A percentile compares a stretch with the other conserved stretches of the same genome.
These are phyloP conservation scores for Tinospora cordifolia DNA, from an alignment of 164 flowering plant genomes.

Conservation along the genomic window DNA sequence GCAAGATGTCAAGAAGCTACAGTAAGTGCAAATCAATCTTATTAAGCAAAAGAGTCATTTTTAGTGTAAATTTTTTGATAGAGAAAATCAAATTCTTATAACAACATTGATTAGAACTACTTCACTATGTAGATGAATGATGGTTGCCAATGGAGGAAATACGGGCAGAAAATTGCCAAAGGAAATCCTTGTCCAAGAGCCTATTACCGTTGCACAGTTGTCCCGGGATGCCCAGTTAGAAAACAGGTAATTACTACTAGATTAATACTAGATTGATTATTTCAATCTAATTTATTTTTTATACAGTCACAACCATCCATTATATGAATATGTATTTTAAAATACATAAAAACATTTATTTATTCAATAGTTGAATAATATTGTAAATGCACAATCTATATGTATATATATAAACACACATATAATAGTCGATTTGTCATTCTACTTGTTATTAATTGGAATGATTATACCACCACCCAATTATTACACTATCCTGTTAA, in stretches of 20 bases:
- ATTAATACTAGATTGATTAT: background rate
- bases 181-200: conserved; percentile 82
- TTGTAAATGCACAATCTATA: no score
- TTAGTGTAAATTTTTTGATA: background rate
- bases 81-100: background rate
- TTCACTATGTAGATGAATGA: conserved; percentile 44
- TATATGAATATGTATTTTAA: no score
- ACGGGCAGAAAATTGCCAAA: conserved; percentile 70
- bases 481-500: no score
- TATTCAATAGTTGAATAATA: no score
- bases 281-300: no score
- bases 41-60: background rate
- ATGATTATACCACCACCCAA: no score
- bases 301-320: no score
- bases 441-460: no score
- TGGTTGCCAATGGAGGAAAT: conserved; percentile 84
- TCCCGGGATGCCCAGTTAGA: conserved; percentile 66
- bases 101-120: background rate
- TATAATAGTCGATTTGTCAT: no score
- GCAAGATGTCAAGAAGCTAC: conserved; percentile 73
- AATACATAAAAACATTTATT: no score
- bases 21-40: conserved; percentile 32
- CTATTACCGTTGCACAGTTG: conserved; percentile 69
- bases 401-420: no score
- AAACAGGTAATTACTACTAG: conserved; percentile 72